Percentiles rank a stretch among this genome's conserved stretches.
Conservation (phyloP, 345 rosid genomes). For the Dipteronia sinensis region DNA sequence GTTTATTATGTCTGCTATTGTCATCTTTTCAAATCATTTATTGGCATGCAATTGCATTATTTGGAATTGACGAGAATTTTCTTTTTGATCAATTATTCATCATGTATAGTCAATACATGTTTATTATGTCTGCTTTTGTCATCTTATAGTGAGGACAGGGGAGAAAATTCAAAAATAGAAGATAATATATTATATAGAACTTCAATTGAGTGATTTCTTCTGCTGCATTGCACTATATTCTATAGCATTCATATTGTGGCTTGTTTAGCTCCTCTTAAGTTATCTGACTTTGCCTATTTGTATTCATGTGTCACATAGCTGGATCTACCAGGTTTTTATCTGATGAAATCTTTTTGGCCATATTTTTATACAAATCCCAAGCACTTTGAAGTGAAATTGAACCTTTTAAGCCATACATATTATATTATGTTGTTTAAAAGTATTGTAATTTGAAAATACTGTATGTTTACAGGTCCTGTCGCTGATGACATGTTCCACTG, state of each 20-base stretch:
- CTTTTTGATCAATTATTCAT: background rate
- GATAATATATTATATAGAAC: background rate
- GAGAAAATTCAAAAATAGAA: background rate
- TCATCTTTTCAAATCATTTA: background rate
- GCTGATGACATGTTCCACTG: constrained; percentile 77
- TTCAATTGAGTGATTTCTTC: background rate
- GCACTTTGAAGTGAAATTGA: background rate
- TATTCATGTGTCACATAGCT: background rate
- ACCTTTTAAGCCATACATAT: background rate
- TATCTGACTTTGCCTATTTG: background rate
- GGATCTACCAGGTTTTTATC: background rate
- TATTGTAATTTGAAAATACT: background rate
- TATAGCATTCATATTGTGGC: background rate
- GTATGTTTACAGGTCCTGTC: constrained; percentile 53
- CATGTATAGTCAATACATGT: background rate
- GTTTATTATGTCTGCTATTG: background rate
- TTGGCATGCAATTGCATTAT: background rate
- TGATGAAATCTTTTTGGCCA: background rate
- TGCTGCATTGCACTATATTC: background rate
- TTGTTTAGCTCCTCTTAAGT: background rate
- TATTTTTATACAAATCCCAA: background rate
- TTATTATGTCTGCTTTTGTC: background rate
- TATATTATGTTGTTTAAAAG: background rate
- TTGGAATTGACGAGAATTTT: background rate
- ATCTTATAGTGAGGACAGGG: background rate